phyloP scores from a whole-genome alignment of 1,284 basidiomycete genomes.

The Mrakiaceae sp. region DNA sequence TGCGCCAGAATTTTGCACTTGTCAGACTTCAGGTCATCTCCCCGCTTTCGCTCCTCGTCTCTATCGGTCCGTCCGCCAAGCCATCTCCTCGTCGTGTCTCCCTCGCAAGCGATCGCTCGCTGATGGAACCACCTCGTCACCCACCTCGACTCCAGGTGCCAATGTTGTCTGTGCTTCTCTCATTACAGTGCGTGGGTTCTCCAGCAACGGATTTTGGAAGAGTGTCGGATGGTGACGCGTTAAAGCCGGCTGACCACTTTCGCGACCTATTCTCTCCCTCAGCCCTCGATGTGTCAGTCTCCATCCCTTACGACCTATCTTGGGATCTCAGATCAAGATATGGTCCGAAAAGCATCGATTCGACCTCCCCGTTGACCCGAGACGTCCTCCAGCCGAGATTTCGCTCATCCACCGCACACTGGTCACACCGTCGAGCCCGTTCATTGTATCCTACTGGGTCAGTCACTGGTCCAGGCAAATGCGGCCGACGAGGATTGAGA shows the following conservation, averaged over 20 bases:
- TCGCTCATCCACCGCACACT: conserved; percentile 52
- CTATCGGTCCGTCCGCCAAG: conserved; percentile 38
- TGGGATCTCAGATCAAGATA: background rate
- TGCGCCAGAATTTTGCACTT: conserved; percentile 31
- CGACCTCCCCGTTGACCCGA: conserved; percentile 11
- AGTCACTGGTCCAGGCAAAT: conserved; percentile 26
- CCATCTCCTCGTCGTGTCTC: background rate
- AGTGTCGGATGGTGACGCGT: too few relatives aligned
- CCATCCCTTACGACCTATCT: too few relatives aligned
- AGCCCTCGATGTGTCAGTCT: too few relatives aligned
- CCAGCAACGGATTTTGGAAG: too few relatives aligned
- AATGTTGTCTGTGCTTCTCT: too few relatives aligned
- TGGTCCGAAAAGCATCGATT: conserved; percentile 1
- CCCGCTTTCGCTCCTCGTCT: conserved; percentile 61
- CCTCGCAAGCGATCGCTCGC: background rate
- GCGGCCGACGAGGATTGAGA: background rate
- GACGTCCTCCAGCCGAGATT: conserved; percentile 40
- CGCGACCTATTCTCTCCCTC: background rate
- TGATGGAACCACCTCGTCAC: too few relatives aligned
- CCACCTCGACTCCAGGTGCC: too few relatives aligned
- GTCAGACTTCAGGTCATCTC: conserved; percentile 60
- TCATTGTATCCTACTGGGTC: conserved; percentile 55
- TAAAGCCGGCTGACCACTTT: background rate
- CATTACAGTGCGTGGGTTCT: too few relatives aligned
- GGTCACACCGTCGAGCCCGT: conserved; percentile 53